Evolutionary conservation across 768 basidiomycete genomes (phyloP), one percentile per base, ranked within the genome.

Genomic region (Podaxis mareebaensis): DNA sequence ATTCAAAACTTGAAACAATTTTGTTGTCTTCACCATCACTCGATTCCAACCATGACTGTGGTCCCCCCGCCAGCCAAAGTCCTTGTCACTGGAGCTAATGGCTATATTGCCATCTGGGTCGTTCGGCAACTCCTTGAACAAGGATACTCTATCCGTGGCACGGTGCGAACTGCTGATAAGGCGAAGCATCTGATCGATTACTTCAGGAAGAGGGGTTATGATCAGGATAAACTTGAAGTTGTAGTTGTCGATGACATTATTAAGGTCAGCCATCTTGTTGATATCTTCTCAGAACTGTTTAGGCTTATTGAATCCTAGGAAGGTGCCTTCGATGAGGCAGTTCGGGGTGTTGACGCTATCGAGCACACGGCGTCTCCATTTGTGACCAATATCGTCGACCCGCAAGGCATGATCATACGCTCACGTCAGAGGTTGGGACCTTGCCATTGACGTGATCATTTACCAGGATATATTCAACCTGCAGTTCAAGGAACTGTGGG

Each of bases 311-410:
- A 28, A 8, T n/a, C 24, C n/a, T 63, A 87, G 86, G 81, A 81
- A 2, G 85, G 84, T 6, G 90, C 88, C 0, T 95, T 93, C 65
- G 91, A 94, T 70, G 86, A 91, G 56, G 91, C 87, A 0, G 89
- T 93, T 63, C 84, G 87, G 71, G 91, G 82, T 1, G 85, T 93
- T 7, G 87, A 91, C 63, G 92, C 82, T 0, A 84, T 95, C 56
- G 81, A 77, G 40, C 91, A 92, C 68, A 85, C 80, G 3, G 89
- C 89, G 0, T 90, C 89, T 0, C 90, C 90, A 0, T 81, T 86
- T 68, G 75, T 81, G 59, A 64, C 77, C 26, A 74, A 80, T 1
- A 79, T 76, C 1, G 74, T 77, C n/a, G 79, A 85, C 42, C 82
- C 82, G 3, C 63, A 74, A 62, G 74, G 75, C 75, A 66, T 26